Evolutionary conservation across 169 alveolate species (phyloP), one percentile per base, ranked within the genome.

Genomic region (Condylostoma magnum): DNA sequence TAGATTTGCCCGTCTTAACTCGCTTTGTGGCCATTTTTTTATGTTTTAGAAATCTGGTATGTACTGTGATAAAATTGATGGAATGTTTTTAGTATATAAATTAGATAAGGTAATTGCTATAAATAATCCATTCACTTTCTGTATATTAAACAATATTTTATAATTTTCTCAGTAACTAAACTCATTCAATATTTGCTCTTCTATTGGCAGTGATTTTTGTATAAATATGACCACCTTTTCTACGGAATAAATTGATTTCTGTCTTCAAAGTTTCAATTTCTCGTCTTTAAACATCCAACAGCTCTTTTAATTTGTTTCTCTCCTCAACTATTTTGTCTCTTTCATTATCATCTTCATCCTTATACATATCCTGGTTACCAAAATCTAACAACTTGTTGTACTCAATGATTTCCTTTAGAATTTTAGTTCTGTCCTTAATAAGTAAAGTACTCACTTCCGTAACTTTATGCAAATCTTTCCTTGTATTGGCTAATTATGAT

Each of bases 141-240:
- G n/a, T n/a, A n/a, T n/a, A n/a, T n/a, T n/a, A n/a, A n/a, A n/a
- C n/a, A n/a, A n/a, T n/a, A n/a, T n/a, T n/a, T n/a, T n/a, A n/a
- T n/a, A n/a, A n/a, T n/a, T n/a, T n/a, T n/a, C n/a, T n/a, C n/a
- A n/a, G n/a, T n/a, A n/a, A n/a, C n/a, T 53, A 22, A 6, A 6
- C 18, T 57, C 46, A 63, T 43, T 41, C 25, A 36, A 63, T 63
- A 44, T 63, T 67, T 33, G 76, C 76, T 50, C 65, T 70, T 67
- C 90, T 84, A 44, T 90, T 92, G 30, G 93, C 83, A n/a, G 96
- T 90, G 67, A 91, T 94, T 58, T 91, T 92, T 25, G 98, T 92
- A 79, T 94, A 94, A 44, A 94, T 92, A 79, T 94, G 98, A 10
- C 98, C 98, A 44, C 98, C 98, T 84, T 94, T 94, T 76, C 91